These are phyloP conservation scores for Tuctoria greenei DNA, from an alignment of 176 grass and related monocot species.

Conservation along the genomic window DNA sequence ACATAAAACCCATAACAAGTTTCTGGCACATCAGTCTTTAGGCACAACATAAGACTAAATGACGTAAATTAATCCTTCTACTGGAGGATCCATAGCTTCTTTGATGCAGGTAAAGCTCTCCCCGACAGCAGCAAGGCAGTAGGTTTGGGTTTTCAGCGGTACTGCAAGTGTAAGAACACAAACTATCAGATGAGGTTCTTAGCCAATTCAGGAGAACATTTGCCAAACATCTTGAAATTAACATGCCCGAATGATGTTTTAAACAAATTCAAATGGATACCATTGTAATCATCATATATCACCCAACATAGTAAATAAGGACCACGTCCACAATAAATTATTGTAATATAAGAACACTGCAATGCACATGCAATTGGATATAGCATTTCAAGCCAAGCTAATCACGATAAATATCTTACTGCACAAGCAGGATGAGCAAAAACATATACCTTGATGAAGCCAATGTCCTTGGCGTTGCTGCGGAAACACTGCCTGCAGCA, in stretches of 20 bases:
- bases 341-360: background rate
- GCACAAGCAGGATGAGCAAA: background rate
- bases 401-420: background rate
- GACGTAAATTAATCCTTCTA: slow-evolving; percentile 18
- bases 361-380: background rate
- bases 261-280: background rate
- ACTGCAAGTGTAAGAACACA: slow-evolving; percentile 34
- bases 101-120: background rate
- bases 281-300: background rate
- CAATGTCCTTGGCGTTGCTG: slow-evolving; percentile 95
- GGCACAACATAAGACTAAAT: slow-evolving; percentile 23
- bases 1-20: slow-evolving; percentile 22
- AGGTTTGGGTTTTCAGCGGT: slow-evolving; percentile 36
- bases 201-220: background rate
- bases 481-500: slow-evolving; percentile 96
- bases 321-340: background rate
- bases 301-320: background rate
- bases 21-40: slow-evolving; percentile 4
- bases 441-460: slow-evolving; percentile 84
- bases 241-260: background rate
- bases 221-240: background rate
- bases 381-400: background rate
- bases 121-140: background rate
- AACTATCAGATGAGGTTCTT: background rate
- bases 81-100: slow-evolving; percentile 8